Evolutionary conservation across 441 rosid genomes (phyloP).

Genomic region (Gossypium lobatum): DNA sequence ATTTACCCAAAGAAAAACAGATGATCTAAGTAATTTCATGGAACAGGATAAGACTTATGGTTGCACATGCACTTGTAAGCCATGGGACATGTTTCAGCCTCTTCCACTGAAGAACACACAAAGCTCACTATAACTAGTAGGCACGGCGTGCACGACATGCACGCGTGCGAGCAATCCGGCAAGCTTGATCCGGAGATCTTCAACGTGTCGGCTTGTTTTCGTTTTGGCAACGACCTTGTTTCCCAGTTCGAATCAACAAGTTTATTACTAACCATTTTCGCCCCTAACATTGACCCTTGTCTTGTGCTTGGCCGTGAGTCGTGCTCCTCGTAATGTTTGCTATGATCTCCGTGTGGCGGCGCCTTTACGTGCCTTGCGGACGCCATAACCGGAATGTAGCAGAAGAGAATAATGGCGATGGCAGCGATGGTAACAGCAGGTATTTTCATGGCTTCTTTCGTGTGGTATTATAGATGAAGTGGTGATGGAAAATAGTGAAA

Average conservation of each 20-base stretch:
- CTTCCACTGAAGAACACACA: conserved; percentile 61
- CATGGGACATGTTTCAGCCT: conserved; percentile 90
- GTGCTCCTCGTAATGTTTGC: conserved; percentile 16
- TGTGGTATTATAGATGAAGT: neutral
- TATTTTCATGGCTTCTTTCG: conserved; percentile 29
- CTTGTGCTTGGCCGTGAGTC: neutral
- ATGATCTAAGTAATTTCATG: conserved; percentile 26
- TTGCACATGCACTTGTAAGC: conserved; percentile 87
- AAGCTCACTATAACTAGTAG: conserved; percentile 82
- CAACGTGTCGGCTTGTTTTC: conserved; percentile 44
- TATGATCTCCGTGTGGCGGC: conserved; percentile 31
- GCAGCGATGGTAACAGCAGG: conserved; percentile 15
- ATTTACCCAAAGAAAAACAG: too few species aligned
- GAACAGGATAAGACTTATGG: conserved; percentile 71
- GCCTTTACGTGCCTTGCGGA: conserved; percentile 30
- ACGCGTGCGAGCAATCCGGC: conserved; percentile 85
- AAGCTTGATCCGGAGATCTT: conserved; percentile 75
- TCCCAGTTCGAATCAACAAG: conserved; percentile 1
- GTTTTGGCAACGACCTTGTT: conserved; percentile 15
- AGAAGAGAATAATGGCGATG: conserved; percentile 18
- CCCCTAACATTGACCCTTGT: conserved; percentile 14
- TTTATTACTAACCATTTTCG: too few species aligned
- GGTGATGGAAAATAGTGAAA: neutral
- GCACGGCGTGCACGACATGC: conserved; percentile 85
- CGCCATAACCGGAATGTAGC: conserved; percentile 16